Evolutionary conservation across 2,329 filamentous ascomycete genomes (phyloP).

Genomic region (Pseudogymnoascus sp.): DNA sequence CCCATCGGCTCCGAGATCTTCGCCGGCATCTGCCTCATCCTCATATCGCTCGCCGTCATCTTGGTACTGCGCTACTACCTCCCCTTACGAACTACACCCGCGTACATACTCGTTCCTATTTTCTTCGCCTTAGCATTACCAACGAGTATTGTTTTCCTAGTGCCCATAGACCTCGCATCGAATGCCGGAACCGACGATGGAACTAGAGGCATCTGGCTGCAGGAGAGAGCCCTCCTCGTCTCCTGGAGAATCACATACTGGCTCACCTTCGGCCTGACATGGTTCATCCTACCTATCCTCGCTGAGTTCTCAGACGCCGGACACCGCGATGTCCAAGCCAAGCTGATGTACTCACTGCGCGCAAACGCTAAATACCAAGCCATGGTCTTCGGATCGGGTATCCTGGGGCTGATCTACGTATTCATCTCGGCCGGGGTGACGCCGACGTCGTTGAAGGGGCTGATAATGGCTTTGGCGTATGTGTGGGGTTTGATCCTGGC

Average conservation of each 20-base stretch:
- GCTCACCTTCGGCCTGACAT: conserved; percentile 91
- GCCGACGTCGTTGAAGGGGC: conserved; percentile 65
- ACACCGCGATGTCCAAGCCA: conserved; percentile 75
- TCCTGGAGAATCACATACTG: conserved; percentile 95
- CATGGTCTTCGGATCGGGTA: conserved; percentile 62
- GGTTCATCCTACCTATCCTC: conserved; percentile 87
- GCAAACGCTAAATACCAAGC: conserved; percentile 84
- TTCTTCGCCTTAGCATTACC: conserved; percentile 95
- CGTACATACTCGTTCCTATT: conserved; percentile 82
- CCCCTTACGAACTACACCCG: conserved; percentile 80
- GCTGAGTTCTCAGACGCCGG: conserved; percentile 93
- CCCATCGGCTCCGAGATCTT: conserved; percentile 76
- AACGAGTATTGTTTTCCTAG: conserved; percentile 80
- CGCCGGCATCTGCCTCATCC: conserved; percentile 60
- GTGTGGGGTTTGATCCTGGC: conserved; percentile 86
- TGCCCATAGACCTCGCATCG: conserved; percentile 92
- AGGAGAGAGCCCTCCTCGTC: conserved; percentile 67
- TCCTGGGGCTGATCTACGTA: conserved; percentile 73
- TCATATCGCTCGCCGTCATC: conserved; percentile 69
- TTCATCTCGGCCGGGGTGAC: conserved; percentile 69
- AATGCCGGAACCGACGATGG: conserved; percentile 65
- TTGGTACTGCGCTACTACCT: conserved; percentile 84
- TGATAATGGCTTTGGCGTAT: conserved; percentile 91
- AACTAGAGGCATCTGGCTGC: conserved; percentile 79
- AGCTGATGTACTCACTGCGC: conserved; percentile 75